Evolutionary conservation across 2,329 filamentous ascomycete species (phyloP), one percentile per base, ranked within the genome.

Genomic region (Botryotinia narcissicola): DNA sequence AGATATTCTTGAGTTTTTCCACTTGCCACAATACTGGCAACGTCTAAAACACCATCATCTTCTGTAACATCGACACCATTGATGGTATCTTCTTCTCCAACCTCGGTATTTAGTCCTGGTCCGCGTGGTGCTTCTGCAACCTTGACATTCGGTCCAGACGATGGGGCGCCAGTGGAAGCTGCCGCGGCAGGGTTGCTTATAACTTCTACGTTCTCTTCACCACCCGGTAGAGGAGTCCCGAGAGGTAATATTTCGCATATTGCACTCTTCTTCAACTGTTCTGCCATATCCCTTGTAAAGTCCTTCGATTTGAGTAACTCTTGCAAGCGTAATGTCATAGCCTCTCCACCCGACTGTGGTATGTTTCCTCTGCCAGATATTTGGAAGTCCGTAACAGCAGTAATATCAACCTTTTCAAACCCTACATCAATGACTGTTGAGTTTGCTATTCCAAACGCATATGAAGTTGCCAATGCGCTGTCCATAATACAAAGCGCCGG

Each of bases 361-460:
- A 92, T 83, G 80, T 89, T 82, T 81, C 91, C 83, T 86, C 88
- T 82, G 80, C 89, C 87, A 80, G 90, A 84, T 83, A 93, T 86
- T 82, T 94, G 87, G 79, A 93, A 95, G 75, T 98, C 95, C 73
- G 91, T 91, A 68, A 99, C 90, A 73, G 95, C 95, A 0, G 94
- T 97, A 32, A 99, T 89, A 79, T 99, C 95, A 37, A 95, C 93
- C 84, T 98, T 98, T 79, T 93, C 90, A 81, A 91, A 93, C 18
- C 96, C 96, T 74, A 99, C 92, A 81, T 99, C 96, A 37, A 99
- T 87, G 32, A 99, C 89, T 0, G 94, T 96, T 79, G 96, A 91
- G 78, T 89, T 94, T 46, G 91, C 87, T 85, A 86, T 87, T 81
- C 89, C 89, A 44, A 94, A 87, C 18, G 94, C 95, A 80, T 97